A percentile compares a stretch with the other conserved stretches of the same genome.
These are phyloP conservation scores for Penicillium turbatum DNA, from an alignment of 495 filamentous ascomycete species.

Conservation along the genomic window DNA sequence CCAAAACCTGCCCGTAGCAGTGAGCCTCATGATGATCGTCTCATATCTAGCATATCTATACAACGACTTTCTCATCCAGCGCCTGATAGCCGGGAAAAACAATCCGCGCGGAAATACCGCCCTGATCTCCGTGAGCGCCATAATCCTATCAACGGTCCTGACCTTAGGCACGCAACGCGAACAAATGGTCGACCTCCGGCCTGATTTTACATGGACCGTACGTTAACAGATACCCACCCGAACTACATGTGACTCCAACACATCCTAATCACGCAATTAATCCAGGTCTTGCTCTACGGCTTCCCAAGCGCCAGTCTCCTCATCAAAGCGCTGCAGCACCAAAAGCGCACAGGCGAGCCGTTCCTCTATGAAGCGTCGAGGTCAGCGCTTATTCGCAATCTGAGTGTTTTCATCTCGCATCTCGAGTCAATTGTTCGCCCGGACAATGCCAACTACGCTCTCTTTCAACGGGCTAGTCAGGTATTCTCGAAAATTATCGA, in stretches of 20 bases:
- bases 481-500: conserved; percentile 31
- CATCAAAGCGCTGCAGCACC: conserved; percentile 41
- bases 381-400: conserved; percentile 54
- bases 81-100: conserved; percentile 38
- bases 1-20: conserved; percentile 16
- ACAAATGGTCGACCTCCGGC: conserved; percentile 28
- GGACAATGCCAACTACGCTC: conserved; percentile 19
- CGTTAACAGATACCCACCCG: neutral
- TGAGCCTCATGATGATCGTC: conserved; percentile 32
- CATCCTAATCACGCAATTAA: too few species aligned
- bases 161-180: conserved; percentile 38
- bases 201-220: conserved; percentile 26
- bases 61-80: conserved; percentile 44
- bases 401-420: conserved; percentile 51
- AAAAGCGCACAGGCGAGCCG: conserved; percentile 38
- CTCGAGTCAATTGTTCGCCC: conserved; percentile 25
- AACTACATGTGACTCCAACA: too few species aligned
- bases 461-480: conserved; percentile 29
- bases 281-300: conserved; percentile 39
- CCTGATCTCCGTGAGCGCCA: conserved; percentile 35
- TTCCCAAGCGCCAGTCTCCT: conserved; percentile 39
- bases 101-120: conserved; percentile 27
- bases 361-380: conserved; percentile 41
- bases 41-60: conserved; percentile 38
- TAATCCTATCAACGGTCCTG: conserved; percentile 38